Evolutionary conservation across 805 yeast genomes (phyloP), one percentile per base, ranked within the genome.

Genomic region (Ogataea nitratoaversa): DNA sequence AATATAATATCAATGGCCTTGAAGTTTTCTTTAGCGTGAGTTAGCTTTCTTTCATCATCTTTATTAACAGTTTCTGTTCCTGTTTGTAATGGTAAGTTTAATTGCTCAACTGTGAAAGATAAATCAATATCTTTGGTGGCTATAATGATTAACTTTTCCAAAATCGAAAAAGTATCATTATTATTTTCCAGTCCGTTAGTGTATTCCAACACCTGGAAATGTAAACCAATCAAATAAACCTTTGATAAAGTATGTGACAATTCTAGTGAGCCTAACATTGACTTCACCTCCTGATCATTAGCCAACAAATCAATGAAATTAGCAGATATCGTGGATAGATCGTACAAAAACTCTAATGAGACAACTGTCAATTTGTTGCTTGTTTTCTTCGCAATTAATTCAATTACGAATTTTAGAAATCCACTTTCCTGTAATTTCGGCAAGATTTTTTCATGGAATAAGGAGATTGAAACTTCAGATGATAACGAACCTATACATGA

Each of bases 1-100:
- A 90, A 62, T 0, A 84, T 69, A 1, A 82, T 70, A 50, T 87
- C 95, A 18, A 84, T 65, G 4, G 84, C 71, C 47, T 82, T 82
- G 36, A 84, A 61, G 36, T 74, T 71, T 32, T 71, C 62, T 47
- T 74, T 72, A 3, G 84, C 77, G 12, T 54, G 55, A 7, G 62
- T 54, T 40, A 74, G 69, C 32, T 64, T 67, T 2, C 34, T 65
- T 9, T 65, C 44, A 18, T 53, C 52, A 6, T 42, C 43, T 14
- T 38, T 43, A n/a, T 44, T 44, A 6, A 33, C 36, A 2, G 38
- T 46, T 42, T 30, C 36, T 8, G 22, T 40, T n/a, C n/a, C n/a
- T n/a, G 25, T 22, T 22, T 36, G 38, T 14, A 42, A 25, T 13
- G 50, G 41, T 6, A 40, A 37, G 28, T 45, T 40, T 12, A 51